Evolutionary conservation across 78 protist species (phyloP).

Genomic region (Blattamonas nauphoetae): DNA sequence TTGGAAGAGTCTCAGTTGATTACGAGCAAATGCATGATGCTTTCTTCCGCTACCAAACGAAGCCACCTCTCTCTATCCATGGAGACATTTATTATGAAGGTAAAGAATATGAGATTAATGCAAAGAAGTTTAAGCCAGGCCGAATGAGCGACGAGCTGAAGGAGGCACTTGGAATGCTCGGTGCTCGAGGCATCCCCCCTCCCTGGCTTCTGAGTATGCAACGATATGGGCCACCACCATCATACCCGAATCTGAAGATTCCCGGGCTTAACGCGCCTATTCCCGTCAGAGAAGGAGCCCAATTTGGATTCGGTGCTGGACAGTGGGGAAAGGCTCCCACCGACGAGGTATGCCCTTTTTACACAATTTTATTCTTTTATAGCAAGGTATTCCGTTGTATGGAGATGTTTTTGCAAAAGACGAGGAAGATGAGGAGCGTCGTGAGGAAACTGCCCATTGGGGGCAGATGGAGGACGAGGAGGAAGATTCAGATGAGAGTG

Average conservation of each 20-base stretch:
- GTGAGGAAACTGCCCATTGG: constrained; percentile 35
- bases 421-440: neutral
- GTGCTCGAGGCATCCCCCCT: constrained; percentile 63
- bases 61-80: constrained; percentile 48
- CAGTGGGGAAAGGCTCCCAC: constrained; percentile 93
- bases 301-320: constrained; percentile 52
- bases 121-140: constrained; percentile 65
- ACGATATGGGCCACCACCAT: constrained; percentile 80
- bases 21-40: constrained; percentile 84
- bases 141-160: constrained; percentile 45
- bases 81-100: constrained; percentile 78
- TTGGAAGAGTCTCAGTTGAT: constrained; percentile 77
- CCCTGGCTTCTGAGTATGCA: constrained; percentile 98
- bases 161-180: constrained; percentile 76
- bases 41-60: constrained; percentile 81
- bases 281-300: constrained; percentile 69
- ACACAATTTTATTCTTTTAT: neutral
- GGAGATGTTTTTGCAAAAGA: constrained; percentile 59
- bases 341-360: constrained; percentile 39
- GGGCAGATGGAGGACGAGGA: constrained; percentile 49
- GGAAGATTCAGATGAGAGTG: constrained; percentile 45
- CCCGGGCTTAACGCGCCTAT: constrained; percentile 96
- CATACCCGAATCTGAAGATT: constrained; percentile 81
- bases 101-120: constrained; percentile 61
- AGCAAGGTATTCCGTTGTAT: constrained; percentile 65